Evolutionary conservation across 495 filamentous ascomycete species (phyloP).

Genomic region (Friedmanniomyces simplex): DNA sequence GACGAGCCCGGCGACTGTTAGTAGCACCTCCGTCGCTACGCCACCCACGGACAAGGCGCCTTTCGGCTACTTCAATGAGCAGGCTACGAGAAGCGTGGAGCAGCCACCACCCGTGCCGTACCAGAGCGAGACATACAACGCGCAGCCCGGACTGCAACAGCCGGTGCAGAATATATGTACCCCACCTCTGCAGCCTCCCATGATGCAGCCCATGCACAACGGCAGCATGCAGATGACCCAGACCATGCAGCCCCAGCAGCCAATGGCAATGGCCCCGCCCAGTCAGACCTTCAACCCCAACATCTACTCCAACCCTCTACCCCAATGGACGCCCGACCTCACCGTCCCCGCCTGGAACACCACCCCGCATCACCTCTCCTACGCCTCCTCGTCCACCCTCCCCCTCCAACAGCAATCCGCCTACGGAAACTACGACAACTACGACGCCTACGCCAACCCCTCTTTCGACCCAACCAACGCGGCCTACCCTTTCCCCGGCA

Average conservation of each 20-base stretch:
- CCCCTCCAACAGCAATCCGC: not conserved
- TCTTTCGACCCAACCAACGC: conserved; percentile 15
- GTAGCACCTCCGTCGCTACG: conserved; percentile 24
- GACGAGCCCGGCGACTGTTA: conserved; percentile 28
- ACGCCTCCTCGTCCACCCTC: not conserved
- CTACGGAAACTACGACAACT: not conserved
- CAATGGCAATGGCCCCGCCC: no score
- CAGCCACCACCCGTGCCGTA: conserved; percentile 14
- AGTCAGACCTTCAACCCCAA: conserved; percentile 22
- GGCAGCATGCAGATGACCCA: not conserved
- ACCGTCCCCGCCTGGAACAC: conserved; percentile 9
- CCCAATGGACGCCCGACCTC: conserved; percentile 25
- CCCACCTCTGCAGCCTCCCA: conserved; percentile 2
- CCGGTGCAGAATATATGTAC: not conserved
- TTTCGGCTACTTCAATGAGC: conserved; percentile 26
- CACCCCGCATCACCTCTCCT: not conserved
- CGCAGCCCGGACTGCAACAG: not conserved
- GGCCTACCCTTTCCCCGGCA: not conserved
- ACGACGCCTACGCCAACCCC: conserved; percentile 2
- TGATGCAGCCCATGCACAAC: not conserved
- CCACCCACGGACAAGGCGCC: conserved; percentile 21
- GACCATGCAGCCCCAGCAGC: not conserved
- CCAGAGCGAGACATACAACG: not conserved
- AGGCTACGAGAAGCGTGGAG: conserved; percentile 19
- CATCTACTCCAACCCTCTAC: conserved; percentile 25